Conservation (phyloP, 345 rosid genomes). For the Salix arbutifolia region DNA sequence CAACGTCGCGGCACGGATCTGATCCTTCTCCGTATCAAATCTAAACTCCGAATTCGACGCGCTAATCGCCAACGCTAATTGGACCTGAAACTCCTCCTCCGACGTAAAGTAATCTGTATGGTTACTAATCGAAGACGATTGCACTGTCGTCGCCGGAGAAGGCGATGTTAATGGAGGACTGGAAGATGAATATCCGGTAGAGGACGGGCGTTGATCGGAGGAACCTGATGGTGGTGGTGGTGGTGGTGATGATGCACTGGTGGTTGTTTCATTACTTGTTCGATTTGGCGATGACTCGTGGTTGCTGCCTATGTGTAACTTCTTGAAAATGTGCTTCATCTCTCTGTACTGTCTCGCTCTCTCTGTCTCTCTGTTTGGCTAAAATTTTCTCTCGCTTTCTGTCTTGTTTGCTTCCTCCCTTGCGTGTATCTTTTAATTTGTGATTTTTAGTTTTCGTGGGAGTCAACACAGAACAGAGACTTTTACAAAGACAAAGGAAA, state of each 20-base stretch:
- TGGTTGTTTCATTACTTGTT: conserved; percentile 34
- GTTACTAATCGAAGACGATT: background rate
- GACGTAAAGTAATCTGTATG: conserved; percentile 61
- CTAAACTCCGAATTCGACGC: conserved; percentile 74
- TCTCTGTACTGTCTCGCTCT: conserved; percentile 3
- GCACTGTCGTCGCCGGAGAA: conserved; percentile 21
- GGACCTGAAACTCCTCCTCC: conserved; percentile 96
- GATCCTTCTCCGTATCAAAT: conserved; percentile 73
- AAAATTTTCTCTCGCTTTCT: conserved; percentile 1
- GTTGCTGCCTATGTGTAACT: conserved; percentile 70
- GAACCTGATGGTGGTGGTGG: conserved; percentile 24
- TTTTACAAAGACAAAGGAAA: background rate
- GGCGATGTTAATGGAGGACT: conserved; percentile 42
- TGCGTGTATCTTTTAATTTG: background rate
- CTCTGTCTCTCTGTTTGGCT: background rate
- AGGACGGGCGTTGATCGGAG: conserved; percentile 46
- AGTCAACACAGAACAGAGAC: background rate
- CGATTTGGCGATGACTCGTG: conserved; percentile 62
- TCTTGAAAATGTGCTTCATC: conserved; percentile 96
- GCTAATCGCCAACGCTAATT: conserved; percentile 92
- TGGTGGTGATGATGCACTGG: conserved; percentile 5
- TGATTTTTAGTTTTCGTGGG: background rate
- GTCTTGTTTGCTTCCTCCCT: background rate
- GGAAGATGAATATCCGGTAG: conserved; percentile 34
- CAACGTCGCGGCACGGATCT: conserved; percentile 83